Conservation (phyloP, 225 moss, liverwort and hornwort genomes). For the Neckera pumila region DNA sequence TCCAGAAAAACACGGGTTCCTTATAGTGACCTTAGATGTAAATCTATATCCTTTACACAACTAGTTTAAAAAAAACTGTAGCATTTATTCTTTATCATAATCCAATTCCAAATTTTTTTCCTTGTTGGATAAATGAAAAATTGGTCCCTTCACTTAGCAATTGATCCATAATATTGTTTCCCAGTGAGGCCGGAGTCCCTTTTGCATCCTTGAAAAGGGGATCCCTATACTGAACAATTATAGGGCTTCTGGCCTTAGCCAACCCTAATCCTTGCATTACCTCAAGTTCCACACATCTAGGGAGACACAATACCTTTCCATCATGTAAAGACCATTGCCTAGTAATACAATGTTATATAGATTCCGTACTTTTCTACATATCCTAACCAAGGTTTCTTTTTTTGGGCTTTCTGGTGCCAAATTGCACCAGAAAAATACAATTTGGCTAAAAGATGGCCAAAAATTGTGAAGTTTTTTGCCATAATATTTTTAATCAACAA, state of each 20-base stretch:
- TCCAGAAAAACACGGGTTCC: too few species aligned
- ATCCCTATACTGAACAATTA: neutral
- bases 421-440: too few species aligned
- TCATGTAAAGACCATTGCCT: too few species aligned
- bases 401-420: too few species aligned
- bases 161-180: neutral
- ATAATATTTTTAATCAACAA: too few species aligned
- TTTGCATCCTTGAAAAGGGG: neutral
- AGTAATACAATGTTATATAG: too few species aligned
- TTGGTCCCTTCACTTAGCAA: neutral
- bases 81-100: neutral
- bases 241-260: accelerated
- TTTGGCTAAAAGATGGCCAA: too few species aligned
- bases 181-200: accelerated
- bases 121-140: neutral
- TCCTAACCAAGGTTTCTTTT: too few species aligned
- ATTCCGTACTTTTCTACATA: neutral
- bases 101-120: neutral
- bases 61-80: neutral
- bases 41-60: neutral
- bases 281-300: neutral
- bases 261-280: neutral
- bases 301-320: neutral
- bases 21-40: too few species aligned
- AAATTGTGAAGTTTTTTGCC: too few species aligned